A percentile compares a stretch with the other conserved stretches of the same genome.
Conservation (phyloP, 345 rosid genomes). For the Bruguiera parviflora region DNA sequence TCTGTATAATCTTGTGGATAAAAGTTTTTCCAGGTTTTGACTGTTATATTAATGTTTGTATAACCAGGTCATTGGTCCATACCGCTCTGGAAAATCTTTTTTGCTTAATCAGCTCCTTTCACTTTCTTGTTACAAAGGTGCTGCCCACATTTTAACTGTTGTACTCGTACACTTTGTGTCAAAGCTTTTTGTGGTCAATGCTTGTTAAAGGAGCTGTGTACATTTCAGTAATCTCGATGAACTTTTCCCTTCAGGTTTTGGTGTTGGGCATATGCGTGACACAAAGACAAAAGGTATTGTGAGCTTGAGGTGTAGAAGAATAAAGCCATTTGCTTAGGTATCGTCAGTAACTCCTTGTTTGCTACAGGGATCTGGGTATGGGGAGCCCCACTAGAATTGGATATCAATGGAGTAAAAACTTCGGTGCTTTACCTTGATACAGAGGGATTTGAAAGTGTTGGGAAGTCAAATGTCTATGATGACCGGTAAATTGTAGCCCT, state of each 20-base stretch:
- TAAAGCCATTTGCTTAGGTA: constrained; percentile 11
- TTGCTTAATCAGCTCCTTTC: constrained; percentile 98
- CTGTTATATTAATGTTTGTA: constrained; percentile 24
- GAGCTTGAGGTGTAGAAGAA: constrained; percentile 5
- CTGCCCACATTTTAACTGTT: constrained; percentile 21
- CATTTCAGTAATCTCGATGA: constrained; percentile 12
- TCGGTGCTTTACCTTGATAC: constrained; percentile 94
- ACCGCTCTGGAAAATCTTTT: constrained; percentile 98
- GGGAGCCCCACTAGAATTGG: constrained; percentile 84
- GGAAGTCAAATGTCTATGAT: constrained; percentile 97
- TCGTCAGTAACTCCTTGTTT: constrained; percentile 17
- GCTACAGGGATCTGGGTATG: constrained; percentile 94
- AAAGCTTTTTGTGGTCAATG: constrained; percentile 9
- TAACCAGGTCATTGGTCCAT: constrained; percentile 95
- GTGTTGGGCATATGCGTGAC: constrained; percentile 99
- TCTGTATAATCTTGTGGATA: constrained; percentile 4
- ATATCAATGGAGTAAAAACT: constrained; percentile 72
- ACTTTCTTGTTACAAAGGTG: constrained; percentile 96
- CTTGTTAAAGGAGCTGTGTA: constrained; percentile 8
- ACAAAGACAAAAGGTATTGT: constrained; percentile 91
- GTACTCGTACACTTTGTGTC: neutral
- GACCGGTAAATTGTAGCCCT: constrained; percentile 56
- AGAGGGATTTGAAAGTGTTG: constrained; percentile 98
- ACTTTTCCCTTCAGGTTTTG: constrained; percentile 61
- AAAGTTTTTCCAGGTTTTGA: constrained; percentile 15